Conservation (phyloP, 148 eudicot species). For the Rhododendron henanense region DNA sequence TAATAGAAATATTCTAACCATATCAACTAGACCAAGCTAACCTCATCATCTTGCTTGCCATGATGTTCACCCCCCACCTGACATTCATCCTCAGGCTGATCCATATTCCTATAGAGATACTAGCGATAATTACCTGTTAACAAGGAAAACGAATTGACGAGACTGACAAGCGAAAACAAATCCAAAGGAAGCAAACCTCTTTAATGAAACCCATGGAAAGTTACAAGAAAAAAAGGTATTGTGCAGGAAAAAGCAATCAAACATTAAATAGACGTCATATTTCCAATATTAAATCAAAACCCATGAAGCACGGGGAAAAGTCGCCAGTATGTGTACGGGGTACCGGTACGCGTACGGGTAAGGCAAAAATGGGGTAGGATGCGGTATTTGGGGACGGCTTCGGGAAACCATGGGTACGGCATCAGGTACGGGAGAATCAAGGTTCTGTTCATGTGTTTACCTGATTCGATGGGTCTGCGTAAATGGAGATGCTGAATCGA, state of each 20-base stretch:
- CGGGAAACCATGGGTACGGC: too few relatives aligned
- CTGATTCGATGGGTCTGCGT: too few relatives aligned
- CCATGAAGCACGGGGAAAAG: too few relatives aligned
- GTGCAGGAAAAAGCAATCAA: neutral
- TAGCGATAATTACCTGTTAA: neutral
- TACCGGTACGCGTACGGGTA: too few relatives aligned
- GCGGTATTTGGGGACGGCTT: too few relatives aligned
- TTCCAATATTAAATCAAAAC: neutral
- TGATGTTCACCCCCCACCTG: constrained; percentile 51
- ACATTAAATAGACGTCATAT: neutral
- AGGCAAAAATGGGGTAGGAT: too few relatives aligned
- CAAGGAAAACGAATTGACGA: neutral
- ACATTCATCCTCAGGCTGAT: constrained; percentile 49
- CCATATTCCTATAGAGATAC: constrained; percentile 27
- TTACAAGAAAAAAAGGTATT: neutral
- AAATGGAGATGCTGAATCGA: too few relatives aligned
- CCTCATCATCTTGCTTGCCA: constrained; percentile 66
- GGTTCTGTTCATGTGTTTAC: too few relatives aligned
- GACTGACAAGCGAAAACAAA: neutral
- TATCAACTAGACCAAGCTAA: constrained; percentile 16
- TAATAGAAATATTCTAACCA: neutral
- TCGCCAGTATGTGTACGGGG: too few relatives aligned
- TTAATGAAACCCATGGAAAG: neutral
- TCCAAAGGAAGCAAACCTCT: neutral
- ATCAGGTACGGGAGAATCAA: too few relatives aligned